Evolutionary conservation across 495 filamentous ascomycete genomes (phyloP).

Genomic region (Lasiosphaeriaceae sp.): DNA sequence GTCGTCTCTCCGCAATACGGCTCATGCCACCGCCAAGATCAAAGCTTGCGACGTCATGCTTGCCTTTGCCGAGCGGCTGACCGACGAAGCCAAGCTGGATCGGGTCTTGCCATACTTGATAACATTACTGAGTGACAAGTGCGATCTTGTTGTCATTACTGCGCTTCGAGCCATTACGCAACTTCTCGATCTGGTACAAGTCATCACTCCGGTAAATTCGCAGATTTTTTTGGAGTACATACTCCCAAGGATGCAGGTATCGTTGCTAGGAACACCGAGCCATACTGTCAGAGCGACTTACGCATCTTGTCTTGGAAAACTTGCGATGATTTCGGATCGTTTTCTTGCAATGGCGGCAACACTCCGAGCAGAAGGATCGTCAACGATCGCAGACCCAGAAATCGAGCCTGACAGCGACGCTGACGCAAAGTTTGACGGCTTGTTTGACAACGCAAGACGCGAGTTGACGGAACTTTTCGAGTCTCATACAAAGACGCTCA

Average conservation of each 20-base stretch:
- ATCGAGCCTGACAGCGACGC: conserved; percentile 64
- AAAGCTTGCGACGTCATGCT: conserved; percentile 90
- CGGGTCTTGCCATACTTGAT: conserved; percentile 89
- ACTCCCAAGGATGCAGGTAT: conserved; percentile 72
- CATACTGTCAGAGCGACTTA: conserved; percentile 81
- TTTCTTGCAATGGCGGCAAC: conserved; percentile 91
- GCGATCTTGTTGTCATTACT: conserved; percentile 76
- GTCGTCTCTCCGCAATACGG: conserved; percentile 82
- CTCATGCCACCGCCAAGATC: conserved; percentile 78
- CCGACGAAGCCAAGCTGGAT: conserved; percentile 96
- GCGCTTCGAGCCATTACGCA: conserved; percentile 84
- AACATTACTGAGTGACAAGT: conserved; percentile 71
- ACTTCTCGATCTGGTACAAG: conserved; percentile 77
- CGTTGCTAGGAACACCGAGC: conserved; percentile 58
- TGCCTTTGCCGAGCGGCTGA: conserved; percentile 85
- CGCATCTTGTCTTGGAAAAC: conserved; percentile 83
- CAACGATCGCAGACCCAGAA: conserved; percentile 74
- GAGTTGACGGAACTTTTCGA: conserved; percentile 81
- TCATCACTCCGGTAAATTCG: conserved; percentile 90
- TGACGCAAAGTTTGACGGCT: conserved; percentile 63
- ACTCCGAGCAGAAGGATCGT: conserved; percentile 75
- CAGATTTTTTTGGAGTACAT: conserved; percentile 96
- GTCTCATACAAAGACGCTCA: conserved; percentile 77
- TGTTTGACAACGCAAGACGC: conserved; percentile 76
- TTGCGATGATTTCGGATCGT: conserved; percentile 81